Evolutionary conservation across 179 eudicot species (phyloP), one percentile per base, ranked within the genome.

Genomic region (Silene coronaria): DNA sequence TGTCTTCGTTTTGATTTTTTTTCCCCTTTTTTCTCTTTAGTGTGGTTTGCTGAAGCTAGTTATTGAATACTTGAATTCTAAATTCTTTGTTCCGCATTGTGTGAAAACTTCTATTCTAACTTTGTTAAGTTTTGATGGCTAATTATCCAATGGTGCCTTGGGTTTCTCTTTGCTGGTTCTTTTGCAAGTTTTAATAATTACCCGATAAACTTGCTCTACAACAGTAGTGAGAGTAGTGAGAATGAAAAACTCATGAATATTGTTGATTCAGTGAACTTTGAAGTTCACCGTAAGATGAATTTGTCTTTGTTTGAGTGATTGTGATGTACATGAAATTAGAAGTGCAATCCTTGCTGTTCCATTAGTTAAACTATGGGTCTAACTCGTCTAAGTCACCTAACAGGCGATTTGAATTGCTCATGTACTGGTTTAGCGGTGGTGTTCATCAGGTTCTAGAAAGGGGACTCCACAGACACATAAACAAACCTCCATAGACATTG

Each of bases 41-140:
- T 73, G 22, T 61, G 42, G 59, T 70, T 67, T 72, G 70, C 38
- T 72, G 11, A 71, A 72, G 30, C 57, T 69, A 68, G 21, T 63
- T 26, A 58, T 77, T 48, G 14, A 48, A 67, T 34, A 73, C 21
- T 61, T 70, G 55, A 63, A 71, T 77, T 75, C 76, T 70, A 71
- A 53, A 22, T 57, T 79, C 45, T 76, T 30, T 51, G 72, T 57
- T 51, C 63, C 24, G 45, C 62, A 24, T 57, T 58, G 46, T 66
- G 16, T 7, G 51, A 45, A 45, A 26, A 6, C 16, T 27, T 57
- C 55, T 59, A 17, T 42, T 38, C 51, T 45, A 45, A 45, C 51
- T 62, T 67, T 34, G 66, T 32, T 30, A 28, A 7, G 53, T 9
- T 76, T 53, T 53, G 72, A 64, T 6, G 17, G 24, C 24, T 23